Base-by-base conservation (phyloP, 768 basidiomycete species). In the Lentinula lateritia region DNA sequence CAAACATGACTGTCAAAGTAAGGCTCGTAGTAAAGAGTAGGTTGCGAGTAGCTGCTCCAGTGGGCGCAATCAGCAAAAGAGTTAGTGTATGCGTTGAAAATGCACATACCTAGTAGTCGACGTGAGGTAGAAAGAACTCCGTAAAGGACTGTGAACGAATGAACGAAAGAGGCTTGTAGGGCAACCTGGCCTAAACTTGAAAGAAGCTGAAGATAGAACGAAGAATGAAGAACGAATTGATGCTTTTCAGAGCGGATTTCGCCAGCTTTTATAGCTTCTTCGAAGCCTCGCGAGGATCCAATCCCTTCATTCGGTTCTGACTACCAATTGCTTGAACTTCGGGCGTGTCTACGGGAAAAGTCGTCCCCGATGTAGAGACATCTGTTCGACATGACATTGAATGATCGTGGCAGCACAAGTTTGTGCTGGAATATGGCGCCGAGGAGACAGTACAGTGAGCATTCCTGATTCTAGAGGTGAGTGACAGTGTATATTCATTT, bases 1-100 rank as follows among this genome's bases (percentile, higher is more conserved):
- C 68, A 68, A 79, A 76, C 77, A 77, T 77, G 68, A 67, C 71
- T 35, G 43, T 38, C 9, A 43, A 38, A 32, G 53, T 36, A 43
- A 56, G 41, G 23, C n/a, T 53, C 12, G 18, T 38, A n/a, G 45
- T 48, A n/a, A 16, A 48, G 16, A 12, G 45, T 39, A 39, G 38
- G 38, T 13, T 39, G 38, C 38, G 6, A 39, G 28, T 23, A 28
- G 2, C 28, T 28, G 28, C 28, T 28, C 28, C 28, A 4, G 28
- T 28, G 28, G 3, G 28, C 28, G 18, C 23, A 18, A 48, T 48
- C 46, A 48, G 46, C 46, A 12, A 48, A 34, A 50, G 18, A 23
- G 20, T 1, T 3, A 8, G 23, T 16, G 50, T 13, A 12, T 16
- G 45, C 16, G 8, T n/a, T n/a, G 8, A 8, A 23, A 12, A 16